Evolutionary conservation across 2,329 filamentous ascomycete genomes (phyloP), one percentile per base, ranked within the genome.

Genomic region (Alternaria triticimaculans): DNA sequence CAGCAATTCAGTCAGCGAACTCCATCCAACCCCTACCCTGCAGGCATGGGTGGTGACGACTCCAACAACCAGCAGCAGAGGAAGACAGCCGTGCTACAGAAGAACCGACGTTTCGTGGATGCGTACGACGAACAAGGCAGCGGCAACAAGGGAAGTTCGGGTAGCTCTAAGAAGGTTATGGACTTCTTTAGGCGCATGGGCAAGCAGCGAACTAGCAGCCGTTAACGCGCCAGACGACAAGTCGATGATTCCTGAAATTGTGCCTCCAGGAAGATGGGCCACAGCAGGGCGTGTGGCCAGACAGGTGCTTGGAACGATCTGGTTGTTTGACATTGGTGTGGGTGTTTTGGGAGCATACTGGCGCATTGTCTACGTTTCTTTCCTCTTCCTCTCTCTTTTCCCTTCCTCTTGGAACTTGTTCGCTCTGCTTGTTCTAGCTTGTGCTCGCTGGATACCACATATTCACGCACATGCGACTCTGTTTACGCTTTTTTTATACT

Each of bases 111-210:
- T 69, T 97, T 99, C 72, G 90, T 88, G 2, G 94, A 97, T 73
- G 93, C 92, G 2, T 97, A 97, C 78, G 93, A 97, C 64, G 87
- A 89, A 41, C 64, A 69, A 55, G 71, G 69, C 12, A 49, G 33
- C 26, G 70, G 66, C n/a, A 76, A 75, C 65, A 77, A 77, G 69
- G 73, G 72, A 37, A 72, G 70, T 48, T 72, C 71, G 6, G 95
- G 95, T 48, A 96, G 92, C 79, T 95, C 90, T 14, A 91, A 94
- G 78, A 90, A 93, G 77, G 96, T 99, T 43, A 98, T 99, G 94
- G 95, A 99, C 82, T 97, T 98, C 81, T 99, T 99, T 85, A 87
- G 96, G 72, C 87, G 94, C 79, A 88, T 94, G 78, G 93, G 92
- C 60, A 93, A 91, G 82, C 92, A 90, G 71, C 86, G 91, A 60